Base-by-base conservation (phyloP, 2,329 filamentous ascomycete species). In the Westerdykella aurantiaca region DNA sequence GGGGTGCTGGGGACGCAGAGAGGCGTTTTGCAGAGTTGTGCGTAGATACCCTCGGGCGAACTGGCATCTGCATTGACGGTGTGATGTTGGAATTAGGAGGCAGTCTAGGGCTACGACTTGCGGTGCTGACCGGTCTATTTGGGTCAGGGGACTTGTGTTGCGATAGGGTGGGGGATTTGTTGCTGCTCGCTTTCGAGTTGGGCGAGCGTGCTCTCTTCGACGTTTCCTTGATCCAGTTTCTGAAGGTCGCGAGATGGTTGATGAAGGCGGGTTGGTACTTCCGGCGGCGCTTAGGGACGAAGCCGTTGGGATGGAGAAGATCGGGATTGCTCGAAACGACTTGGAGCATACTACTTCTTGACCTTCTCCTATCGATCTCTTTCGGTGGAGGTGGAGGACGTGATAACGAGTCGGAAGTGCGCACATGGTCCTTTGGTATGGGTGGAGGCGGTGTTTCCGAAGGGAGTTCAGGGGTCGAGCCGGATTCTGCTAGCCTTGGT, bases 301-400 rank as follows among this genome's bases (percentile, higher is more conserved):
- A 75, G 29, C 76, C 74, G 51, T 77, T 77, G n/a, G 71, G 66
- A 38, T 73, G 72, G 13, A 82, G 69, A 6, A 85, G 66, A 51
- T 85, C 81, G 17, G 80, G 77, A 52, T 84, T 83, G 33, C 73
- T 78, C 12, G 86, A 85, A 33, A 94, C 88, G 4, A 94, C 79
- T 61, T 95, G 88, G 25, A 96, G 77, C 50, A 88, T 93, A 53
- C 89, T 95, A 35, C 87, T 86, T 47, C 88, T 77, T 52, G 86
- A 86, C 55, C 85, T 77, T 46, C 86, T 81, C 50, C 81, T 82
- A 22, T 58, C 55, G 11, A 64, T 46, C 52, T 96, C 90, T 64
- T 96, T 96, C 2, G 91, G 89, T 34, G 91, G 91, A 9, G 86
- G 87, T 34, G 87, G 75, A 5, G 90, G 84, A 38, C 87, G 82